Percentiles rank a stretch among this genome's conserved stretches.
phyloP scores from a whole-genome alignment of 2,329 filamentous ascomycete species.

The Hysterium pulicare region DNA sequence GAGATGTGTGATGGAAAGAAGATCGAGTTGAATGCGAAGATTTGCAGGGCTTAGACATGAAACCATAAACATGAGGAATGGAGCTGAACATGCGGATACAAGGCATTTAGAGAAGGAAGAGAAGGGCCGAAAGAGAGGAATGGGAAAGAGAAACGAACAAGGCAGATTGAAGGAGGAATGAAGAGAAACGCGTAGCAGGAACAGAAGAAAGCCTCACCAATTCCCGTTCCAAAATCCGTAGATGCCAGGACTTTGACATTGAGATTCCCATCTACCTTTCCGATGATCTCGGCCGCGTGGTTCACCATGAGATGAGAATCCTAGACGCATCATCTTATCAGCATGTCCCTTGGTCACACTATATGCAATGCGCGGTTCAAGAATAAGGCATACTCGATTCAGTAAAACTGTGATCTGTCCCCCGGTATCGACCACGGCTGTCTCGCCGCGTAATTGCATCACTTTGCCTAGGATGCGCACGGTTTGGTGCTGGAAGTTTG shows the following conservation, averaged over 20 bases:
- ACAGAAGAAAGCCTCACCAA: conserved; percentile 52
- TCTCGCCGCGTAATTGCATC: conserved; percentile 73
- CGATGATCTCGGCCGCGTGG: conserved; percentile 72
- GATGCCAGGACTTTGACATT: conserved; percentile 67
- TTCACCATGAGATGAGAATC: conserved; percentile 67
- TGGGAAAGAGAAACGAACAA: neutral
- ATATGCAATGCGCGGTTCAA: too few relatives aligned
- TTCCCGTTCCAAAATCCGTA: conserved; percentile 63
- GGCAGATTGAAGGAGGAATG: neutral
- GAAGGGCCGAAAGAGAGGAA: conserved; percentile 1
- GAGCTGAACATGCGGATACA: neutral
- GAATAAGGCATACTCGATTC: conserved; percentile 72
- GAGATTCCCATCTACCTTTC: conserved; percentile 73
- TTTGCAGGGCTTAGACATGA: neutral
- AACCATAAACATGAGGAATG: too few relatives aligned
- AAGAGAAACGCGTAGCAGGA: neutral
- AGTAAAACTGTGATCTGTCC: conserved; percentile 72
- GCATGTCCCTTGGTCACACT: neutral
- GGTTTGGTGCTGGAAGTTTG: conserved; percentile 66
- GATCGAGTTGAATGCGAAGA: neutral
- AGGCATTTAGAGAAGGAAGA: conserved; percentile 3
- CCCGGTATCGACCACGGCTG: conserved; percentile 73
- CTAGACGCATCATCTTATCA: conserved; percentile 43
- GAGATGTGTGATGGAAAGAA: neutral
- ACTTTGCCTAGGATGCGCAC: conserved; percentile 88